A percentile compares a stretch with the other conserved stretches of the same genome.
These are phyloP conservation scores for Yarrowia hollandica DNA, from an alignment of 805 yeast species.

Conservation along the genomic window DNA sequence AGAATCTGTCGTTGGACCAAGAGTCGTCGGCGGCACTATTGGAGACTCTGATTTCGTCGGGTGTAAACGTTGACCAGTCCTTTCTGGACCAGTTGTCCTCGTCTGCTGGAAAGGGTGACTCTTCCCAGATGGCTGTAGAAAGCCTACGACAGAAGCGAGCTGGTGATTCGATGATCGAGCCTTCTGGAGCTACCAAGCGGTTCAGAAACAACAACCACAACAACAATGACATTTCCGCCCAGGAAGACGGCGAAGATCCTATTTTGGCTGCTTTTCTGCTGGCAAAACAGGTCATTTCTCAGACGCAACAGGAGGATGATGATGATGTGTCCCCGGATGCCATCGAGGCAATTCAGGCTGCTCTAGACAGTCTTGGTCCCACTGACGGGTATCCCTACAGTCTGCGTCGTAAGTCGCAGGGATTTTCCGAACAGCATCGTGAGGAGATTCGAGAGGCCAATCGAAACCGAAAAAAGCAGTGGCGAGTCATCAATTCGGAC, in stretches of 20 bases:
- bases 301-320: slow-evolving; percentile 15
- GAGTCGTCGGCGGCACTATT: slow-evolving; percentile 25
- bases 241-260: slow-evolving; percentile 30
- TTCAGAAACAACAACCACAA: neutral
- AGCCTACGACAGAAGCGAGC: slow-evolving; percentile 20
- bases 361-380: slow-evolving; percentile 30
- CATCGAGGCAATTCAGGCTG: slow-evolving; percentile 37
- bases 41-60: slow-evolving; percentile 16
- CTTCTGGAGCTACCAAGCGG: slow-evolving; percentile 1
- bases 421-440: slow-evolving; percentile 43
- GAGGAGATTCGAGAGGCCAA: slow-evolving; percentile 67
- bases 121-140: slow-evolving; percentile 4
- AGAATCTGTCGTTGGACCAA: slow-evolving; percentile 15
- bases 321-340: slow-evolving; percentile 33
- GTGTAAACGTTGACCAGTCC: slow-evolving; percentile 20
- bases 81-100: slow-evolving; percentile 22
- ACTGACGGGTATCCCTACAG: slow-evolving; percentile 1
- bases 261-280: slow-evolving; percentile 41
- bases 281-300: slow-evolving; percentile 42
- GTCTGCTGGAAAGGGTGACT: slow-evolving; percentile 7
- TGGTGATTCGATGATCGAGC: slow-evolving; percentile 9
- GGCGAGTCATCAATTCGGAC: slow-evolving; percentile 79
- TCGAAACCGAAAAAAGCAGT: slow-evolving; percentile 73
- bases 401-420: slow-evolving; percentile 11
- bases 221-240: neutral